phyloP scores from a whole-genome alignment of 2,329 filamentous ascomycete species.

The Zymoseptoria tritici region DNA sequence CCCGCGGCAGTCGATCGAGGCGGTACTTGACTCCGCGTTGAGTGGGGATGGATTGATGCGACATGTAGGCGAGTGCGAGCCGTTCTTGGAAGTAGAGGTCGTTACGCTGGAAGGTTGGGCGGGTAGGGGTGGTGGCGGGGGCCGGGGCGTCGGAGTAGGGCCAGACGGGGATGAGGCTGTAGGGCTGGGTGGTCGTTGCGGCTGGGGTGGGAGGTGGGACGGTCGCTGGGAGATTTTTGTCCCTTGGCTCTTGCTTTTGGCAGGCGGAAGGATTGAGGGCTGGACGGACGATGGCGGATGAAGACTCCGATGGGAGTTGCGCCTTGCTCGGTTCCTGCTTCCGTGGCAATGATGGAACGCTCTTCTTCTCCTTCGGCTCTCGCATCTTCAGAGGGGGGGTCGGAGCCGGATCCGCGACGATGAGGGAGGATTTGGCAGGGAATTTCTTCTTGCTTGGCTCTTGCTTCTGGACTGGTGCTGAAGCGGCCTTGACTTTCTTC shows the following conservation, averaged over 20 bases:
- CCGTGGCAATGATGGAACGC: no score
- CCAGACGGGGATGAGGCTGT: not conserved
- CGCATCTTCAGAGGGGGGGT: not conserved
- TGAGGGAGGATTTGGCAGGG: no score
- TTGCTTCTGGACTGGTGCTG: not conserved
- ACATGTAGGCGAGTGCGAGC: not conserved
- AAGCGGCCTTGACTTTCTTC: not conserved
- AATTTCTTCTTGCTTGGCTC: not conserved
- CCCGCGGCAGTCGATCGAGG: not conserved
- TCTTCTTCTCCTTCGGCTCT: no score
- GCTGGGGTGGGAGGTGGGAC: not conserved
- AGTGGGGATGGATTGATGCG: not conserved
- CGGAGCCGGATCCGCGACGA: not conserved
- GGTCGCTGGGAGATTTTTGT: no score
- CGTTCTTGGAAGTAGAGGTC: not conserved
- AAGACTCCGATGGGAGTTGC: fast-evolving
- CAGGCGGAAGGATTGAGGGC: no score
- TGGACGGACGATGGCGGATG: no score
- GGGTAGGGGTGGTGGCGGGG: no score
- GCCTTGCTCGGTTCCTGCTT: no score
- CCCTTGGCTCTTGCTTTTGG: no score
- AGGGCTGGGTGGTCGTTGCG: not conserved
- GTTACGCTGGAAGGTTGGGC: not conserved
- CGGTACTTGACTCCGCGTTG: not conserved
- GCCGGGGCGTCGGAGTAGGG: not conserved